These are phyloP conservation scores for Mycena crocata DNA, from an alignment of 768 basidiomycete species.

Conservation along the genomic window DNA sequence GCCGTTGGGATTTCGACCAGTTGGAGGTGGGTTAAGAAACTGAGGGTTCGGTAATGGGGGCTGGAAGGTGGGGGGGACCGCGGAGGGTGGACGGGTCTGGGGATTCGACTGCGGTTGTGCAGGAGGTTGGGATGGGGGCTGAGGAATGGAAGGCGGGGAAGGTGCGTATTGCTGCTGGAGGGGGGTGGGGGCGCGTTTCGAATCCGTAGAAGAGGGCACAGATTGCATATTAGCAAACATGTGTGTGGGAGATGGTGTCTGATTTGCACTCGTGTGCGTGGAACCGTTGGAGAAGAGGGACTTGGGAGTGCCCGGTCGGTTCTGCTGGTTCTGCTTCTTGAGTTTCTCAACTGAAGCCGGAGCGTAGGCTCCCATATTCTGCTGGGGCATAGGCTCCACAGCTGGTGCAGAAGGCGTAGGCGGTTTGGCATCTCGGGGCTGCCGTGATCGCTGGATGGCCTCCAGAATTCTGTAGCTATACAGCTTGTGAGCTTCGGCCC, in stretches of 20 bases:
- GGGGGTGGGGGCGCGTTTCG: conserved; percentile 31
- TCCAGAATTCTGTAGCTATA: conserved; percentile 72
- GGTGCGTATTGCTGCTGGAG: conserved; percentile 35
- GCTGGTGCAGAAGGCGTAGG: conserved; percentile 23
- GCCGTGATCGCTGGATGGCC: conserved; percentile 45
- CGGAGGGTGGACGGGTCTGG: conserved; percentile 35
- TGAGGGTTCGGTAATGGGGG: conserved; percentile 34
- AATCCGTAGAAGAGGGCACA: conserved; percentile 22
- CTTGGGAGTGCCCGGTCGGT: conserved; percentile 33
- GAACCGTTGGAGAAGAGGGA: conserved; percentile 22
- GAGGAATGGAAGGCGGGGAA: conserved; percentile 44
- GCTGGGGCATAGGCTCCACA: conserved; percentile 6
- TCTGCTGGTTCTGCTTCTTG: conserved; percentile 43
- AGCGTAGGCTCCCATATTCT: conserved; percentile 6
- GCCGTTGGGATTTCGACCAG: conserved; percentile 28
- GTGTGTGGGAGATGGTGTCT: conserved; percentile 37
- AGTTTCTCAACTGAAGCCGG: conserved; percentile 35
- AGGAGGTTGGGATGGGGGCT: conserved; percentile 38
- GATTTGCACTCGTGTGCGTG: conserved; percentile 30
- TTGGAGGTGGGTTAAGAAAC: conserved; percentile 36
- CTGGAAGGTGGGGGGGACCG: conserved; percentile 35
- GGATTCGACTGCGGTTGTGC: conserved; percentile 34
- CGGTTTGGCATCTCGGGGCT: conserved; percentile 22
- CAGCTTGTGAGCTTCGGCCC: conserved; percentile 4
- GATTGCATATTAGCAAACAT: conserved; percentile 31